Percentiles rank a stretch among this genome's conserved stretches.
These are phyloP conservation scores for Oryza meridionalis DNA, from an alignment of 176 grass and related monocot species.

Conservation along the genomic window DNA sequence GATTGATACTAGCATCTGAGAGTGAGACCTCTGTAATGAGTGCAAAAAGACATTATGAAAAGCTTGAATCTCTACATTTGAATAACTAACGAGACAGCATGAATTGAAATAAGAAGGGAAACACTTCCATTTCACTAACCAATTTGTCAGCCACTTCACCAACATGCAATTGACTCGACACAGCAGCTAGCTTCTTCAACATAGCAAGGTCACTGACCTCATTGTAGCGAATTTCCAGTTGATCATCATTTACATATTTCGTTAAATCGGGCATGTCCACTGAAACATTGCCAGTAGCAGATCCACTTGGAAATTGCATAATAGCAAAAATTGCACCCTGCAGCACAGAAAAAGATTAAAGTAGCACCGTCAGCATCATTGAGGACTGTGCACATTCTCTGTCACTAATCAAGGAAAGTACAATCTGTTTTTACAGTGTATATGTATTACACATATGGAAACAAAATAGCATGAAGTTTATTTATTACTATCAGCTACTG, in stretches of 20 bases:
- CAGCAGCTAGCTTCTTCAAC: slow-evolving; percentile 68
- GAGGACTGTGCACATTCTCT: not conserved
- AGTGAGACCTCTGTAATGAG: slow-evolving; percentile 60
- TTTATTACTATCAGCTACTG: slow-evolving; percentile 19
- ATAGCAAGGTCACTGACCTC: slow-evolving; percentile 40
- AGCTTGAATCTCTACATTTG: slow-evolving; percentile 3
- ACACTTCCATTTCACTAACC: slow-evolving; percentile 49
- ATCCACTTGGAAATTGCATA: slow-evolving; percentile 69
- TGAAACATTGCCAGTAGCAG: slow-evolving; percentile 25
- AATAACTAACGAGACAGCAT: slow-evolving; percentile 2
- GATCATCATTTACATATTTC: slow-evolving; percentile 31
- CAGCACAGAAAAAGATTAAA: slow-evolving; percentile 38
- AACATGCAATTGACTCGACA: slow-evolving; percentile 58
- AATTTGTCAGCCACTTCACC: slow-evolving; percentile 50
- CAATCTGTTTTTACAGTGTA: not conserved
- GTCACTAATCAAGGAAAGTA: not conserved
- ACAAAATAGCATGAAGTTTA: not conserved
- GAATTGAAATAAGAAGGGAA: slow-evolving; percentile 33
- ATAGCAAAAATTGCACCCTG: slow-evolving; percentile 76
- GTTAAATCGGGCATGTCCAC: slow-evolving; percentile 34
- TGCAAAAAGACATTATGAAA: slow-evolving; percentile 36
- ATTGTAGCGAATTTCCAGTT: slow-evolving; percentile 38
- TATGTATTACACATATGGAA: not conserved
- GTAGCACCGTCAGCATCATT: slow-evolving; percentile 19
- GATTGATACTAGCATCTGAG: slow-evolving; percentile 61